Percentiles rank a stretch among this genome's conserved stretches.
phyloP scores from a whole-genome alignment of 2,329 filamentous ascomycete genomes.

The Tolypocladium ovalisporum region DNA sequence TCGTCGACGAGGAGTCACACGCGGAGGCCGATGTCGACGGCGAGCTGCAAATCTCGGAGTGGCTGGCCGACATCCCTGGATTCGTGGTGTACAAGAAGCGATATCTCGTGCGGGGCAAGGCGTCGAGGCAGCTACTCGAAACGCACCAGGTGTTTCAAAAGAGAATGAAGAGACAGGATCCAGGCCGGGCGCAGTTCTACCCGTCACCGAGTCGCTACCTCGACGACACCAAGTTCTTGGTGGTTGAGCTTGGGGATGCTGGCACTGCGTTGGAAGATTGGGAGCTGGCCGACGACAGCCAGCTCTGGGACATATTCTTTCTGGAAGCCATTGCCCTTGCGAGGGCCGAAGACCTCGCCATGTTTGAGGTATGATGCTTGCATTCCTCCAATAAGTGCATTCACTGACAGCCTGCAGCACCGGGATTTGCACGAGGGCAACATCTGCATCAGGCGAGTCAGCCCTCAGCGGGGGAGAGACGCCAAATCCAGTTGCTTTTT shows the following conservation, averaged over 20 bases:
- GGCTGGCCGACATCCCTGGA: constrained; percentile 51
- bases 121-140: constrained; percentile 40
- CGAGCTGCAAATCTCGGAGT: constrained; percentile 53
- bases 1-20: constrained; percentile 50
- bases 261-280: constrained; percentile 50
- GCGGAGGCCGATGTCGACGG: constrained; percentile 42
- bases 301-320: constrained; percentile 55
- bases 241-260: constrained; percentile 53
- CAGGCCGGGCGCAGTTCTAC: constrained; percentile 48
- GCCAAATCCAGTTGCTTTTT: constrained; percentile 28
- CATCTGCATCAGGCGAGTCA: constrained; percentile 41
- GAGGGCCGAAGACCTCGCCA: constrained; percentile 43
- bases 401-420: constrained; percentile 31
- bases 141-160: constrained; percentile 50
- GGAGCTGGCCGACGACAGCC: constrained; percentile 31
- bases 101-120: constrained; percentile 46
- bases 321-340: constrained; percentile 49
- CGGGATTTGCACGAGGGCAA: constrained; percentile 57
- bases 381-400: not conserved
- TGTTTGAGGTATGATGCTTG: constrained; percentile 42
- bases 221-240: constrained; percentile 46
- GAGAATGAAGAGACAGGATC: constrained; percentile 42
- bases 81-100: constrained; percentile 57
- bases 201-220: constrained; percentile 50
- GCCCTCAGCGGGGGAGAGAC: constrained; percentile 20